Percentiles rank a stretch among this genome's conserved stretches.
These are phyloP conservation scores for Pistacia atlantica DNA, from an alignment of 345 rosid species.

Conservation along the genomic window DNA sequence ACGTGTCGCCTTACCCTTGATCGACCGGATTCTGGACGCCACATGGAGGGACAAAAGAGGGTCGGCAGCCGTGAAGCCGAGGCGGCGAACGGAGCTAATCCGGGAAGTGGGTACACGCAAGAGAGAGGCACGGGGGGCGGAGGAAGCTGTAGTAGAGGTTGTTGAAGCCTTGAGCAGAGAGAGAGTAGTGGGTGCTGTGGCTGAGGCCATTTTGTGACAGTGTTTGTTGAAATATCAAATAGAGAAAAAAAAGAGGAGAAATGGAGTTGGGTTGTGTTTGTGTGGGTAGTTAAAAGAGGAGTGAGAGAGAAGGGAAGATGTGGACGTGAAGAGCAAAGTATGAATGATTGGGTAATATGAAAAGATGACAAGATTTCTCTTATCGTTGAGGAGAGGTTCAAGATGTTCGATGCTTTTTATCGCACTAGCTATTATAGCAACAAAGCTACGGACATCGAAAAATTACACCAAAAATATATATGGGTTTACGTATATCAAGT, in stretches of 20 bases:
- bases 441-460: too few relatives aligned
- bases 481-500: too few relatives aligned
- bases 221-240: neutral
- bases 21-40: slow-evolving; percentile 42
- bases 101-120: slow-evolving; percentile 40
- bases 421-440: too few relatives aligned
- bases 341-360: slow-evolving; percentile 33
- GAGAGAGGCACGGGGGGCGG: slow-evolving; percentile 41
- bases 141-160: slow-evolving; percentile 37
- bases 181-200: slow-evolving; percentile 64
- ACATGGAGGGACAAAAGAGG: slow-evolving; percentile 52
- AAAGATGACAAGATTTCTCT: slow-evolving; percentile 40
- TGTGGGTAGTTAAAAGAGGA: slow-evolving; percentile 13
- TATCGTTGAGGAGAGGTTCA: slow-evolving; percentile 70
- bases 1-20: slow-evolving; percentile 40
- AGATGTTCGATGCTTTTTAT: slow-evolving; percentile 37
- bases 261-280: neutral
- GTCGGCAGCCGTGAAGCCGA: slow-evolving; percentile 67
- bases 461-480: too few relatives aligned
- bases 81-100: slow-evolving; percentile 37
- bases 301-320: slow-evolving; percentile 28
- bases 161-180: slow-evolving; percentile 59
- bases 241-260: neutral
- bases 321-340: slow-evolving; percentile 41
- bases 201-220: slow-evolving; percentile 49